Evolutionary conservation across 768 basidiomycete species (phyloP).

Genomic region (Leccinum incarnatum): DNA sequence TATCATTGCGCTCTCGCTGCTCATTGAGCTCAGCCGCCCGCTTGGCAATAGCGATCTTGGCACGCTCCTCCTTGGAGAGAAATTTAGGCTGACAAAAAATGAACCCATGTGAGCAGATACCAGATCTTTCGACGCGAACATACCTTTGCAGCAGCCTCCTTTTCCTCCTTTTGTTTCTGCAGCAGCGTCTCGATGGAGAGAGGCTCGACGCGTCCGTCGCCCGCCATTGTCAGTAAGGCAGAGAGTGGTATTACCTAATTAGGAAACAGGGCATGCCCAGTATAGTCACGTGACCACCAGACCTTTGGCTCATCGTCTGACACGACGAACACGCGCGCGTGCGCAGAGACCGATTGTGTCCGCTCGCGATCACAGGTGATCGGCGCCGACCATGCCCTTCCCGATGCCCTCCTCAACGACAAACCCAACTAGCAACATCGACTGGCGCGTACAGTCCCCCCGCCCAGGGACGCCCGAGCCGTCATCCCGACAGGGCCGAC

Average conservation of each 20-base stretch:
- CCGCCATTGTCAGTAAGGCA: constrained; percentile 42
- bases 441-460: constrained; percentile 40
- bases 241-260: constrained; percentile 5
- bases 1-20: constrained; percentile 66
- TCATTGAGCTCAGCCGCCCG: constrained; percentile 80
- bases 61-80: constrained; percentile 88
- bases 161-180: constrained; percentile 83
- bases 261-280: constrained; percentile 3
- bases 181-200: constrained; percentile 87
- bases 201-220: constrained; percentile 51
- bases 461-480: constrained; percentile 64
- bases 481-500: constrained; percentile 54
- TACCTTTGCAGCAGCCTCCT: constrained; percentile 88
- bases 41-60: constrained; percentile 82
- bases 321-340: constrained; percentile 17
- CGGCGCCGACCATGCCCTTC: constrained; percentile 15
- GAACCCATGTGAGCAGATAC: not conserved
- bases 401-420: constrained; percentile 9
- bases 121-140: constrained; percentile 2
- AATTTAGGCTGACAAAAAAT: constrained; percentile 82
- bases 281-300: constrained; percentile 12
- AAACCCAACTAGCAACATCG: constrained; percentile 1
- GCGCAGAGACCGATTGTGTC: constrained; percentile 6
- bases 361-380: constrained; percentile 20
- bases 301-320: constrained; percentile 20